Evolutionary conservation across 805 yeast genomes (phyloP), one percentile per base, ranked within the genome.

Genomic region (Dipodascus albidus): DNA sequence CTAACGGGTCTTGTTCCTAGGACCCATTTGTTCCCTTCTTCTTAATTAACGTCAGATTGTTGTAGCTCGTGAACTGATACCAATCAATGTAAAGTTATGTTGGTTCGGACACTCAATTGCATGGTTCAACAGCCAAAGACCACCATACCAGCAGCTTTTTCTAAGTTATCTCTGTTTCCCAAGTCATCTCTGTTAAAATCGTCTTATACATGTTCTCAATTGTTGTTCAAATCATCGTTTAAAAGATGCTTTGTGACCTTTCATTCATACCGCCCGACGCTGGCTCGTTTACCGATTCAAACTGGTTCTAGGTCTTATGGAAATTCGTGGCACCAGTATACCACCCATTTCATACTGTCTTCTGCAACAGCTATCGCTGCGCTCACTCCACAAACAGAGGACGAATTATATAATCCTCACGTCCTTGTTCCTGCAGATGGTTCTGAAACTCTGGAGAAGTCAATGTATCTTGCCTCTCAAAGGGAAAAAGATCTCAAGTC

Each of bases 301-400:
- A n/a, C n/a, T 6, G 11, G 33, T 11, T 27, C 11, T 11, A 27
- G 11, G 11, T 27, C 33, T 27, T 6, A 27, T 27, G 33, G 33
- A 27, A 27, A 27, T 11, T 27, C 33, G 33, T 27, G 33, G 33
- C 33, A 27, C 33, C 33, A 27, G 33, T 27, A 27, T 27, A 27
- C 33, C 33, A 27, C 33, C 11, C 17, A 38, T 19, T 38, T 38
- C 6, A 19, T 17, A 11, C 44, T 38, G 8, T 38, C 44, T 38
- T 38, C 44, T n/a, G 44, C 44, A n/a, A 38, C 44, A 11, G 44
- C 44, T 11, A 38, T 38, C n/a, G 44, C 44, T 38, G 44, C 44
- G 20, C 20, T 38, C 17, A 17, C 20, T 17, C 44, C 44, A 4
- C 33, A 27, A 27, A 4, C 20, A 6, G 44, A 38, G 9, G 44